Percentiles rank a stretch among this genome's conserved stretches.
These are phyloP conservation scores for Botrytis byssoidea DNA, from an alignment of 2,329 filamentous ascomycete genomes.

Conservation along the genomic window DNA sequence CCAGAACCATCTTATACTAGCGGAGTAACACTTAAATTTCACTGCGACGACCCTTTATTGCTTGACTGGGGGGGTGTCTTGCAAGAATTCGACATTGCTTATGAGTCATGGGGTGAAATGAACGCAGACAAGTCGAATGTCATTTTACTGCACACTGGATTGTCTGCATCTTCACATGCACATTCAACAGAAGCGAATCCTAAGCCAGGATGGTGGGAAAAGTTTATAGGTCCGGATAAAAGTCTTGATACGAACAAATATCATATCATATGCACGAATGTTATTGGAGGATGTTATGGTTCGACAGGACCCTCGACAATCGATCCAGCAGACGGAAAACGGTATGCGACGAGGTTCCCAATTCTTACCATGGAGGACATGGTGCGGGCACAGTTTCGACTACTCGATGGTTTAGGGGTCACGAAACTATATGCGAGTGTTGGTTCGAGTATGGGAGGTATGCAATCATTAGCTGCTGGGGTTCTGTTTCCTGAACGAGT, in stretches of 20 bases:
- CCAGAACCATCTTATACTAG: conserved; percentile 94
- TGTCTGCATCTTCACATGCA: conserved; percentile 96
- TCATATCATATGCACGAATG: conserved; percentile 94
- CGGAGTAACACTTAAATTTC: conserved; percentile 77
- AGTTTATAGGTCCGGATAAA: conserved; percentile 86
- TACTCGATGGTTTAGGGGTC: conserved; percentile 78
- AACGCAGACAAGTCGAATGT: conserved; percentile 82
- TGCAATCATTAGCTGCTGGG: conserved; percentile 90
- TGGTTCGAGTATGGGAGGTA: conserved; percentile 95
- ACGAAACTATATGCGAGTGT: conserved; percentile 84
- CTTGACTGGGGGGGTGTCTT: conserved; percentile 96
- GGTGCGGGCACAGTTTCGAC: conserved; percentile 90
- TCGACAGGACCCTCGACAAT: conserved; percentile 84
- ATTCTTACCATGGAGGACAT: conserved; percentile 96
- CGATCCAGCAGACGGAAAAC: conserved; percentile 82
- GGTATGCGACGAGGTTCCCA: conserved; percentile 91
- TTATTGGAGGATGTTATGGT: conserved; percentile 92
- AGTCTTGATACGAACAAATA: conserved; percentile 89
- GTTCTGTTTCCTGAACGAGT: conserved; percentile 81
- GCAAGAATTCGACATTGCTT: conserved; percentile 84
- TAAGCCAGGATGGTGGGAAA: conserved; percentile 97
- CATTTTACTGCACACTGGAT: conserved; percentile 87
- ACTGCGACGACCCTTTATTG: conserved; percentile 69
- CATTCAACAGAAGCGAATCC: conserved; percentile 86
- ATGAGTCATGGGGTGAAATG: conserved; percentile 85